These are phyloP conservation scores for Lactarius deliciosus DNA, from an alignment of 768 basidiomycete species.

Conservation along the genomic window DNA sequence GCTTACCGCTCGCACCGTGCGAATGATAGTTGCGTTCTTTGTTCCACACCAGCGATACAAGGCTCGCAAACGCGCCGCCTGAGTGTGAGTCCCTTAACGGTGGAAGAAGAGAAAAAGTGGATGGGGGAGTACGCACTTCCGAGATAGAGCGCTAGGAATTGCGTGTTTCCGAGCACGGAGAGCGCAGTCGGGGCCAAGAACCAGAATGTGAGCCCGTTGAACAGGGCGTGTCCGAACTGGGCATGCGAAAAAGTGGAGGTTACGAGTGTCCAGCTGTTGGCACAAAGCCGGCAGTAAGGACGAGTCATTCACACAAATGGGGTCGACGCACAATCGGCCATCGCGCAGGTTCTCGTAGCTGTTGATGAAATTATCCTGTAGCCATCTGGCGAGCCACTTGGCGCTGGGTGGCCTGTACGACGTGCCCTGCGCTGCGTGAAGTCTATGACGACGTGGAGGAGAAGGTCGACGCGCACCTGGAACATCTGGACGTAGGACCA, in stretches of 20 bases:
- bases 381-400: slow-evolving; percentile 42
- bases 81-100: neutral
- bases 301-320: neutral
- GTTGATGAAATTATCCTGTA: slow-evolving; percentile 63
- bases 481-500: slow-evolving; percentile 46
- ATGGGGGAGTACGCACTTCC: slow-evolving; percentile 46
- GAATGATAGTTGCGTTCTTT: slow-evolving; percentile 40
- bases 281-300: neutral
- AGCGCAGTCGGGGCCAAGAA: slow-evolving; percentile 73
- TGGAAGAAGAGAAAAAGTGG: neutral
- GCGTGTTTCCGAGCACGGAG: slow-evolving; percentile 57
- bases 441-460: neutral
- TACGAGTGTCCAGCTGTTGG: slow-evolving; percentile 66
- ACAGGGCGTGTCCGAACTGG: slow-evolving; percentile 57
- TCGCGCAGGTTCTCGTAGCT: slow-evolving; percentile 57
- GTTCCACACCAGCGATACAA: slow-evolving; percentile 52
- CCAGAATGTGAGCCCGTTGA: slow-evolving; percentile 77
- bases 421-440: slow-evolving; percentile 1
- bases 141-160: slow-evolving; percentile 73
- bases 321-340: slow-evolving; percentile 60
- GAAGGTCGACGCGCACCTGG: slow-evolving; percentile 32
- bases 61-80: slow-evolving; percentile 62
- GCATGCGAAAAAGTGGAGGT: slow-evolving; percentile 73
- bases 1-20: slow-evolving; percentile 71
- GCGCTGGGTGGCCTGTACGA: slow-evolving; percentile 36